phyloP scores from a whole-genome alignment of 345 rosid species.

The Murraya koenigii region DNA sequence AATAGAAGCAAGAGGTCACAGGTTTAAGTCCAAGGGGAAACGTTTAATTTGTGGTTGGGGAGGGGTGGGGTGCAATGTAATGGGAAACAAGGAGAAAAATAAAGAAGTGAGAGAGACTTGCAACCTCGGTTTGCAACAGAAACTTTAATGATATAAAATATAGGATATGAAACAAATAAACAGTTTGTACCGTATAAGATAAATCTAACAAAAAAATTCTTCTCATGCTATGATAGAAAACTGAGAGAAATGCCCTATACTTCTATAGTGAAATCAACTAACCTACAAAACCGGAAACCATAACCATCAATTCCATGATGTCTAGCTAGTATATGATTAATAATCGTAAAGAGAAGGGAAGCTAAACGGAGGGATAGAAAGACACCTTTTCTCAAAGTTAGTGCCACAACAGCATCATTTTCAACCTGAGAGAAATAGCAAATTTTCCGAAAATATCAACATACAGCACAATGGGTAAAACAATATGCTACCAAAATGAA shows the following conservation, averaged over 20 bases:
- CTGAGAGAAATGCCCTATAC: not conserved
- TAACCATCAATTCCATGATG: not conserved
- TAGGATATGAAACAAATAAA: not conserved
- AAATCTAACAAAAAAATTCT: not conserved
- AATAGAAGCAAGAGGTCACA: too few relatives aligned
- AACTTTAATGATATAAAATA: not conserved
- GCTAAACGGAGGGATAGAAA: conserved; percentile 16
- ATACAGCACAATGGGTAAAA: not conserved
- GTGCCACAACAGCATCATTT: conserved; percentile 89
- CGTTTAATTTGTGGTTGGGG: not conserved
- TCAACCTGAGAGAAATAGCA: conserved; percentile 63
- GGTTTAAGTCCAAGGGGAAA: not conserved
- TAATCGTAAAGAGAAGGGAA: conserved; percentile 7
- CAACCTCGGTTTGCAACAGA: not conserved
- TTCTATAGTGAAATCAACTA: not conserved
- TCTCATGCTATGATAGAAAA: not conserved
- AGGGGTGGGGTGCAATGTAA: too few relatives aligned
- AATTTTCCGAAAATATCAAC: not conserved
- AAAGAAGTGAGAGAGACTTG: not conserved
- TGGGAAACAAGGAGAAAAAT: too few relatives aligned
- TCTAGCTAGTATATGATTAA: not conserved
- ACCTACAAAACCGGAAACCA: not conserved
- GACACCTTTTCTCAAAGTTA: conserved; percentile 83
- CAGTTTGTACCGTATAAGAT: not conserved
- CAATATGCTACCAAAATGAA: not conserved